Evolutionary conservation across 208 protist species (phyloP), one percentile per base, ranked within the genome.

Genomic region (Acanthamoeba sp.): DNA sequence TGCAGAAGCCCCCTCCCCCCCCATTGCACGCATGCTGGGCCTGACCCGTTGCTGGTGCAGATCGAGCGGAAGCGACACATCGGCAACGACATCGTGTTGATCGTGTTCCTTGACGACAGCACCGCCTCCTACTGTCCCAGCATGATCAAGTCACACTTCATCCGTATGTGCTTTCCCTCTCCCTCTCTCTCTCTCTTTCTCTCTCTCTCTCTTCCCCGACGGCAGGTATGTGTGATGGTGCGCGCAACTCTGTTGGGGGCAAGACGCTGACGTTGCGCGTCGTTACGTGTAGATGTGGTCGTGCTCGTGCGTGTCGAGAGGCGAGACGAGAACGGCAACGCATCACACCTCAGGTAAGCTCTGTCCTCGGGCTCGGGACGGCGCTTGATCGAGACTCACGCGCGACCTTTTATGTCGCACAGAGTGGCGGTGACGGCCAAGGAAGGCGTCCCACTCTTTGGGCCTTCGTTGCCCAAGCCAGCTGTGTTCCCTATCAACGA

Each of bases 1-100:
- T 88, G 6, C 76, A 27, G 6, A 6, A 27, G 12, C 66, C 14
- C 34, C n/a, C 18, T 76, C 76, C n/a, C 42, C 7, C 76, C 76
- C 29, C 9, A 29, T 57, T 40, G 6, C 18, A 6, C 7, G 10
- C 76, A 85, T 50, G 16, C 24, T 85, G 7, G 27, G 10, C 38
- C 12, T 16, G 24, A 10, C 16, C 38, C 27, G 20, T 45, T 18
- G 9, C 12, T 7, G 45, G 45, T 12, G 32, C 42, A 91, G 57
- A 62, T 91, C 20, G 85, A 91, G 55, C 24, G 85, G 52, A 91
- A 91, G 52, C 32, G 85, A 50, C 85, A 91, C 57, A 62, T 91
- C 50, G 85, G 85, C 52, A 91, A 91, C 38, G 85, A 91, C 85
- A 76, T 91, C 29, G 57, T 73, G 55, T 27, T 91, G 48, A 71